phyloP scores from a whole-genome alignment of 495 filamentous ascomycete genomes.

The Bacidia rubella region DNA sequence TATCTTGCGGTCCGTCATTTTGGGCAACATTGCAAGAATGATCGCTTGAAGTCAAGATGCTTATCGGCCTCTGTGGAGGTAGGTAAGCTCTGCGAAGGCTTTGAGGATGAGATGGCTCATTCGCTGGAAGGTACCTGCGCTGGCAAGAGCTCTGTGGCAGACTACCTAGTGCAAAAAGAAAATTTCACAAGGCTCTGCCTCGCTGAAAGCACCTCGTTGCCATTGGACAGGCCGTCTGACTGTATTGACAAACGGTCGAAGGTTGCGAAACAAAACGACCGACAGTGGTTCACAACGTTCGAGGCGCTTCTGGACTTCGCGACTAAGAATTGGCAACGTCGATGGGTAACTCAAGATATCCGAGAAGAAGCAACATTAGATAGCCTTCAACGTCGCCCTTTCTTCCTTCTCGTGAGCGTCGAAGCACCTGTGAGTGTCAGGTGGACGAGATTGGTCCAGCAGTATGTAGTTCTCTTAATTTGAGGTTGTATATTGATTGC shows the following conservation, averaged over 20 bases:
- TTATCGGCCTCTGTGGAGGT: slow-evolving; percentile 90
- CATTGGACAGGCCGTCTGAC: slow-evolving; percentile 2
- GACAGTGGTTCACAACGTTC: slow-evolving; percentile 37
- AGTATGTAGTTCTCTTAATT: background rate
- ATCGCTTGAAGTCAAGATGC: too few relatives aligned
- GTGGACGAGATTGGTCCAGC: slow-evolving; percentile 48
- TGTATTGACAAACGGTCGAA: background rate
- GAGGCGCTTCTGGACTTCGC: slow-evolving; percentile 66
- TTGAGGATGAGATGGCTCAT: slow-evolving; percentile 6
- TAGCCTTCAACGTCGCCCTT: slow-evolving; percentile 61
- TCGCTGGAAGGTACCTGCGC: slow-evolving; percentile 61
- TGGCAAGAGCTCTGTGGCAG: slow-evolving; percentile 74
- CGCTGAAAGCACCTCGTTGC: background rate
- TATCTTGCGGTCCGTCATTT: too few relatives aligned
- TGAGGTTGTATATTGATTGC: background rate
- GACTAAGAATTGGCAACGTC: slow-evolving; percentile 67
- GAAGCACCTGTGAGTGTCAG: slow-evolving; percentile 77
- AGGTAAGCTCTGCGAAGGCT: slow-evolving; percentile 18
- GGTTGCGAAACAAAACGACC: slow-evolving; percentile 1
- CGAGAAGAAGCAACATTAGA: slow-evolving; percentile 55
- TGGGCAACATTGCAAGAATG: too few relatives aligned
- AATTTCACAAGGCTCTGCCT: slow-evolving; percentile 50
- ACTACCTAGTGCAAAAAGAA: slow-evolving; percentile 65
- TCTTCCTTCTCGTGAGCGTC: slow-evolving; percentile 83
- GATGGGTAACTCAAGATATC: slow-evolving; percentile 76